phyloP scores from a whole-genome alignment of 2,329 filamentous ascomycete species.

The Acephala macrosclerotiorum region DNA sequence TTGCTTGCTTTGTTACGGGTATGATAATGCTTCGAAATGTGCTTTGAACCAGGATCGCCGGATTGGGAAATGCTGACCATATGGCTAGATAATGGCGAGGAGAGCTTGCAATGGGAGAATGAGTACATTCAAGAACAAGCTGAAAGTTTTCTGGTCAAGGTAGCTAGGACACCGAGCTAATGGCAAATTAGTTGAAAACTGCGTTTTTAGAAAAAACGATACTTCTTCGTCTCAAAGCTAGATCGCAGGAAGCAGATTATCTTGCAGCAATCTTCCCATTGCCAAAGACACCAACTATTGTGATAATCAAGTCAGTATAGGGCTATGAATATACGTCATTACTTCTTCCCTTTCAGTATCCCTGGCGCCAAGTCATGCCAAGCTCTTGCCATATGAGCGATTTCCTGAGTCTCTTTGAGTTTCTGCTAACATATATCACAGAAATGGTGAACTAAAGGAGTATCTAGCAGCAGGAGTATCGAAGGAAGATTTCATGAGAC shows the following conservation, averaged over 20 bases:
- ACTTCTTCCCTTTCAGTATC: not conserved
- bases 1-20: constrained; percentile 88
- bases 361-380: not conserved
- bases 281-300: constrained; percentile 77
- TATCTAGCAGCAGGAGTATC: constrained; percentile 72
- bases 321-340: not conserved
- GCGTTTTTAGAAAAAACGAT: constrained; percentile 70
- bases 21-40: constrained; percentile 1
- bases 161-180: constrained; percentile 21
- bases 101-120: constrained; percentile 76
- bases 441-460: constrained; percentile 78
- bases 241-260: constrained; percentile 82
- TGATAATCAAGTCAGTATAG: constrained; percentile 73
- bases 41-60: constrained; percentile 3
- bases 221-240: constrained; percentile 72
- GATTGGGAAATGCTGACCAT: constrained; percentile 10
- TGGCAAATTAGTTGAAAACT: constrained; percentile 55
- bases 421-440: constrained; percentile 38
- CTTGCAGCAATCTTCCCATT: constrained; percentile 84
- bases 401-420: not conserved
- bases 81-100: constrained; percentile 69
- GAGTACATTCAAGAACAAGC: constrained; percentile 67
- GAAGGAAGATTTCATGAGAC: constrained; percentile 70
- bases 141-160: constrained; percentile 49
- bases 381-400: not conserved